Evolutionary conservation across 306 rosid genomes (phyloP).

Genomic region (Elaeagnus macrophylla): DNA sequence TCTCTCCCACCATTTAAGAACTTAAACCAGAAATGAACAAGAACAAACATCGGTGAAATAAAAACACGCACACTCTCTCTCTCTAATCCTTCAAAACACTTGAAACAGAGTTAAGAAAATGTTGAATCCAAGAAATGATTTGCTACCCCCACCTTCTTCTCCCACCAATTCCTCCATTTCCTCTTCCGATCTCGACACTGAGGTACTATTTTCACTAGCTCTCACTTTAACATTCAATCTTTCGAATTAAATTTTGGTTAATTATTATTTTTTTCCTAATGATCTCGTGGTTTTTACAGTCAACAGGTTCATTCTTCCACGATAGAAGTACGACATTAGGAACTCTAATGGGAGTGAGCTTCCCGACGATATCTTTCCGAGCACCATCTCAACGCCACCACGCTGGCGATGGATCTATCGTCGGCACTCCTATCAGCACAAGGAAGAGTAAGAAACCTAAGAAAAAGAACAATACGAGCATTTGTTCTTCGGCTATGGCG

Average conservation of each 20-base stretch:
- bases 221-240: background rate
- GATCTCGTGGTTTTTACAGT: slow-evolving; percentile 29
- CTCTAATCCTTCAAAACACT: background rate
- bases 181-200: slow-evolving; percentile 98
- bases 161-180: slow-evolving; percentile 86
- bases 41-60: too few relatives aligned
- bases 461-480: slow-evolving; percentile 27
- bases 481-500: slow-evolving; percentile 8
- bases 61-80: background rate
- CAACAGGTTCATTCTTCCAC: slow-evolving; percentile 91
- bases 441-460: slow-evolving; percentile 30
- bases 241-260: background rate
- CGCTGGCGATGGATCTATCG: slow-evolving; percentile 24
- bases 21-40: too few relatives aligned
- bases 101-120: slow-evolving; percentile 20
- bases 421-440: slow-evolving; percentile 11
- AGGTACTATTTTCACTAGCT: slow-evolving; percentile 32
- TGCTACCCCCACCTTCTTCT: slow-evolving; percentile 79
- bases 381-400: slow-evolving; percentile 67
- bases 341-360: slow-evolving; percentile 84
- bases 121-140: slow-evolving; percentile 70
- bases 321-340: slow-evolving; percentile 84
- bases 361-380: slow-evolving; percentile 75
- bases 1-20: too few relatives aligned
- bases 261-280: background rate